Base-by-base conservation (phyloP, 345 rosid genomes). In the Populus tremula region DNA sequence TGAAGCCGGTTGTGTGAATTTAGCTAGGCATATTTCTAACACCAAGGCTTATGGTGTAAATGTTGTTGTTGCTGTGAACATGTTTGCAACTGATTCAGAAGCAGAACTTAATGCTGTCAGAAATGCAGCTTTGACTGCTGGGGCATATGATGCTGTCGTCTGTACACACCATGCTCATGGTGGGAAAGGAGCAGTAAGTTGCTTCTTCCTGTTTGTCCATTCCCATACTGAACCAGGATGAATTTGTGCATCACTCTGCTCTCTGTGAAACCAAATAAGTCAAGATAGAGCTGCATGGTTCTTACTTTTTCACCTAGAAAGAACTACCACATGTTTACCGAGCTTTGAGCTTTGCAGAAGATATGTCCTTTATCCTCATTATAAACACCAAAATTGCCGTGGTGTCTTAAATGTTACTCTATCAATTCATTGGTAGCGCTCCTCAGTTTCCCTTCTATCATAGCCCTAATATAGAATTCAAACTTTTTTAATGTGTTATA, bases 121-220 rank as follows among this genome's bases (percentile, higher is more conserved):
- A 86, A 86, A 79, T 56, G 93, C 95, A 56, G 90, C 99, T 2
- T 74, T 96, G 87, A 87, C 86, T 41, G 97, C 98, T 6, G 97
- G 99, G 72, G 98, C 99, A 54, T 94, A 84, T 81, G 94, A 94
- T 86, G 98, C 99, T 73, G 91, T 96, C 72, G 78, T 92, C 66
- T 96, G 98, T 84, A 86, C 93, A 29, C 99, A 96, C 81, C 99
- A 96, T 82, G 98, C 97, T 67, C 96, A 94, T 80, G 98, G 94
- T 83, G 99, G 99, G 3, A 91, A 90, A 83, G 99, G 99, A 92
- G 99, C 98, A 71, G 97, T 93, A 66, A 87, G 90, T 84, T 41
- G 14, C 36, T 33, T 76, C 69, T 27, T 70, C 53, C 67, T 38
- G 27, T 69, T 33, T 71, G 36, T 36, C 67, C 20, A 39, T 21